These are phyloP conservation scores for Camelina neglecta DNA, from an alignment of 345 rosid genomes.

Conservation along the genomic window DNA sequence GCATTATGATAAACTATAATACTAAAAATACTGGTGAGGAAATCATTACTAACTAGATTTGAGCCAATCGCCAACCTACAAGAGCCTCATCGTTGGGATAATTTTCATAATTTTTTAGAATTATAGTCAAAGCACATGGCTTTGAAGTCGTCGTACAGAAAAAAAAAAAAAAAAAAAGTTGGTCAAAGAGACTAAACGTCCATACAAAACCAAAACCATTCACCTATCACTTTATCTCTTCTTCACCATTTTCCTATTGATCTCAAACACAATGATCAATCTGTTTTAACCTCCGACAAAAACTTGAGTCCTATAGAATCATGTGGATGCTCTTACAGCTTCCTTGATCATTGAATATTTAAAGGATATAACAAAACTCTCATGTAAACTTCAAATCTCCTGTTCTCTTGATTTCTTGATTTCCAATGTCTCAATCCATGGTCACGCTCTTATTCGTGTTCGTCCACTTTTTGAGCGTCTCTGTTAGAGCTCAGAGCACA, in stretches of 20 bases:
- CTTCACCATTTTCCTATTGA: background rate
- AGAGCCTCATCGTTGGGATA: background rate
- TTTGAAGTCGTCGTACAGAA: background rate
- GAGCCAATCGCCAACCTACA: background rate
- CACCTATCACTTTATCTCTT: background rate
- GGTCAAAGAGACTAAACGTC: background rate
- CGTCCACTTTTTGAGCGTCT: background rate
- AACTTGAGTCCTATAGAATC: background rate
- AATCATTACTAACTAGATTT: too few relatives aligned
- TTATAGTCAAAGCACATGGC: background rate
- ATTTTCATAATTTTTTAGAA: background rate
- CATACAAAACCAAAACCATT: too few relatives aligned
- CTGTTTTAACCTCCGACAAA: background rate
- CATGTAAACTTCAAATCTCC: background rate
- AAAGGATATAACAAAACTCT: too few relatives aligned
- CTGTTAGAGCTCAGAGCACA: background rate
- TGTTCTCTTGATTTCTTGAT: background rate
- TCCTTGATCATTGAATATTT: background rate
- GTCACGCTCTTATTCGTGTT: background rate
- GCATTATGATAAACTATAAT: too few relatives aligned
- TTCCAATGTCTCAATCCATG: background rate
- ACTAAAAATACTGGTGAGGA: too few relatives aligned
- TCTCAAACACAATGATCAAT: background rate
- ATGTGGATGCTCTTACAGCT: background rate
- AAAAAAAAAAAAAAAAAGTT: background rate